Conservation (phyloP, 805 yeast species). For the Hanseniaspora meyeri region DNA sequence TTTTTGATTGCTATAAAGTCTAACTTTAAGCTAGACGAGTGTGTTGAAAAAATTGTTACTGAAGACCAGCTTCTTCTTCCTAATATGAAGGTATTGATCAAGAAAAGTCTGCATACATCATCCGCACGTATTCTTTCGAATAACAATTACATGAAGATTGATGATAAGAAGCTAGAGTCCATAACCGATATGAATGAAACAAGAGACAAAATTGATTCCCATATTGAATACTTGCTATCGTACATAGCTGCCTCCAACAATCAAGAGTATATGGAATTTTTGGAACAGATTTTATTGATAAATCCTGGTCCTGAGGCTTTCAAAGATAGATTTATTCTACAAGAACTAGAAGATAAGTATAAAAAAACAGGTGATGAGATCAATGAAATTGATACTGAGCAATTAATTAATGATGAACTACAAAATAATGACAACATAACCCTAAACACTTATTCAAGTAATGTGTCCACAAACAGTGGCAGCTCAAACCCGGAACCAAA, state of each 20-base stretch:
- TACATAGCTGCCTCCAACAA: constrained; percentile 43
- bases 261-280: constrained; percentile 31
- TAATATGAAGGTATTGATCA: constrained; percentile 4
- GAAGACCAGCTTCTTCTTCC: constrained; percentile 8
- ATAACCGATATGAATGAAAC: constrained; percentile 19
- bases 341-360: constrained; percentile 6
- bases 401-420: constrained; percentile 2
- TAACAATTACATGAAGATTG: background rate
- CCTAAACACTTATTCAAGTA: constrained; percentile 7
- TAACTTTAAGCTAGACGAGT: constrained; percentile 5
- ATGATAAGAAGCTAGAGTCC: constrained; percentile 15
- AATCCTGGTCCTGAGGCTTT: constrained; percentile 11
- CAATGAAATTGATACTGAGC: background rate
- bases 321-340: constrained; percentile 7
- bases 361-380: background rate
- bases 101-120: constrained; percentile 14
- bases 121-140: constrained; percentile 1
- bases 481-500: background rate
- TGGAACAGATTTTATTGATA: constrained; percentile 13
- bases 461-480: background rate
- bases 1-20: constrained; percentile 12
- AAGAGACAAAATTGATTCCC: constrained; percentile 28
- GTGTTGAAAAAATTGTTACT: constrained; percentile 9
- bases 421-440: constrained; percentile 15
- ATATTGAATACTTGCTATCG: constrained; percentile 32